These are phyloP conservation scores for Brasilioporus rufonigricans DNA, from an alignment of 768 basidiomycete genomes.

Conservation along the genomic window DNA sequence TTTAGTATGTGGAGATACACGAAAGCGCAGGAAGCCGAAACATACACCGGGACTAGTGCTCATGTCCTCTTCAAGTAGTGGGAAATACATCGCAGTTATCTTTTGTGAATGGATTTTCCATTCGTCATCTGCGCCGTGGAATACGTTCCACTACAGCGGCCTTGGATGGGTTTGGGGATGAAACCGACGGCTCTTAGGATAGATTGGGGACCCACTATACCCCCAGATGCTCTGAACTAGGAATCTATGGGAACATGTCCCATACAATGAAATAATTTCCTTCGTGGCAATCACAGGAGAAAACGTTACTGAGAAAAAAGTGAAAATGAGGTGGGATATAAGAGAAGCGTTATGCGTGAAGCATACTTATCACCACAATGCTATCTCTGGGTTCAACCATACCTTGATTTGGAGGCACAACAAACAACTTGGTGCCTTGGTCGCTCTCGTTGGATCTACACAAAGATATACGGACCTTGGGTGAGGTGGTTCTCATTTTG, in stretches of 20 bases:
- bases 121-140: not conserved
- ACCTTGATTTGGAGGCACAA: not conserved
- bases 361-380: not conserved
- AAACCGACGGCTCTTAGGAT: not conserved
- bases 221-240: not conserved
- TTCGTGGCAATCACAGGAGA: not conserved
- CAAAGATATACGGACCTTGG: not conserved
- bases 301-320: not conserved
- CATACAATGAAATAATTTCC: not conserved
- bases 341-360: not conserved
- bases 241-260: not conserved
- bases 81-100: not conserved
- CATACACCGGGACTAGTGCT: not conserved
- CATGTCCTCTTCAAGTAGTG: not conserved
- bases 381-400: not conserved
- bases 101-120: not conserved
- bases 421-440: not conserved
- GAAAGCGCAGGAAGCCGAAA: not conserved
- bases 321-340: not conserved
- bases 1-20: not conserved
- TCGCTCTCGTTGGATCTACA: not conserved
- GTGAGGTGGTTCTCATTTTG: not conserved
- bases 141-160: not conserved
- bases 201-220: not conserved
- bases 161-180: not conserved